These are phyloP conservation scores for Ustilago lituana DNA, from an alignment of 1,284 basidiomycete species.

Conservation along the genomic window DNA sequence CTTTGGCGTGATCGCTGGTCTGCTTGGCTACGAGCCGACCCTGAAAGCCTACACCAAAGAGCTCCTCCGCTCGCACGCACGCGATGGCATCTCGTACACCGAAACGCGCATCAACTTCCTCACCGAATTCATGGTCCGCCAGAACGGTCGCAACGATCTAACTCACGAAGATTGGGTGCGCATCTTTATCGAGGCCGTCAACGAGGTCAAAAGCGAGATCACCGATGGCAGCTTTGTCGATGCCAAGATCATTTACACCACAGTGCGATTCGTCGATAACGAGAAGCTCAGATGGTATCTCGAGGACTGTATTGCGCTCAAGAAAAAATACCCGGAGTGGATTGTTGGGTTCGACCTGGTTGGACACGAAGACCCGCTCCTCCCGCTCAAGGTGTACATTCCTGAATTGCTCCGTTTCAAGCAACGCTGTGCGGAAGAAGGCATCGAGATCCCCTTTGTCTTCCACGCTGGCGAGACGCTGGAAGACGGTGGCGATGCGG, in stretches of 20 bases:
- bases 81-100: constrained; percentile 78
- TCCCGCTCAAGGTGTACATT: constrained; percentile 76
- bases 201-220: constrained; percentile 68
- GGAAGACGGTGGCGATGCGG: constrained; percentile 75
- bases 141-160: constrained; percentile 73
- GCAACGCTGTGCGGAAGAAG: constrained; percentile 72
- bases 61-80: constrained; percentile 74
- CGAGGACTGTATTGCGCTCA: constrained; percentile 78
- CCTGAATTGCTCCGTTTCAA: constrained; percentile 75
- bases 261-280: constrained; percentile 73
- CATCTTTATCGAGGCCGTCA: constrained; percentile 73
- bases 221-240: constrained; percentile 30
- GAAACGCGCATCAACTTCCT: constrained; percentile 78
- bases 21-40: constrained; percentile 70
- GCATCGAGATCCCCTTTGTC: constrained; percentile 78
- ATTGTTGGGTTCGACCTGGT: constrained; percentile 83
- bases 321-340: constrained; percentile 78
- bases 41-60: constrained; percentile 74
- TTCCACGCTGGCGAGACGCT: constrained; percentile 83
- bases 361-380: constrained; percentile 76
- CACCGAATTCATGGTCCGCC: constrained; percentile 73
- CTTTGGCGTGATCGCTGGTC: constrained; percentile 64
- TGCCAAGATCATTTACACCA: constrained; percentile 72
- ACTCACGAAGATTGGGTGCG: constrained; percentile 74
- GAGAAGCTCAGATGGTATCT: constrained; percentile 76